A percentile compares a stretch with the other conserved stretches of the same genome.
These are phyloP conservation scores for Oryza longistaminata DNA, from an alignment of 176 grass and related monocot genomes.

Conservation along the genomic window DNA sequence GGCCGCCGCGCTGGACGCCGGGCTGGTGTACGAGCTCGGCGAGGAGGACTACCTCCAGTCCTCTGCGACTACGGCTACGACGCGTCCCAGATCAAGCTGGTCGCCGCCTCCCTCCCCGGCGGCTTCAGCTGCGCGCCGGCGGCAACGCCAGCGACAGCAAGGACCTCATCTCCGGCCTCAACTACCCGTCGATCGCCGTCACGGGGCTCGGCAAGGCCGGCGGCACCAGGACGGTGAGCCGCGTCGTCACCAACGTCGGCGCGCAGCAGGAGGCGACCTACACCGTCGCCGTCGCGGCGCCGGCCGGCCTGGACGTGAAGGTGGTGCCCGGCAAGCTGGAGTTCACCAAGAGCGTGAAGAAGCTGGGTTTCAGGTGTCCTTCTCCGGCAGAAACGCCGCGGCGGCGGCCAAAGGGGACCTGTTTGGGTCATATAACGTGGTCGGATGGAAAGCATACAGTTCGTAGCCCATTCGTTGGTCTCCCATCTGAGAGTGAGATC, in stretches of 20 bases:
- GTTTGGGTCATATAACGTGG: slow-evolving; percentile 74
- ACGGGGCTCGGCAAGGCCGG: slow-evolving; percentile 26
- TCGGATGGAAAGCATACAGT: slow-evolving; percentile 79
- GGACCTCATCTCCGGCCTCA: slow-evolving; percentile 78
- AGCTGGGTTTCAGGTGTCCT: slow-evolving; percentile 63
- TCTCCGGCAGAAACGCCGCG: slow-evolving; percentile 31
- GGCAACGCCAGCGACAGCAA: slow-evolving; percentile 51
- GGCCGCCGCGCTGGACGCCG: slow-evolving; percentile 57
- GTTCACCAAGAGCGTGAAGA: slow-evolving; percentile 54
- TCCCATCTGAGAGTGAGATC: slow-evolving; percentile 22
- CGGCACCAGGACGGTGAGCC: slow-evolving; percentile 34
- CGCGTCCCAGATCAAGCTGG: slow-evolving; percentile 52
- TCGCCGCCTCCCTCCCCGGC: slow-evolving; percentile 43
- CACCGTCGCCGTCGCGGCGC: slow-evolving; percentile 43
- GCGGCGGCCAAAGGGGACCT: slow-evolving; percentile 34
- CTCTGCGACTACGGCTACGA: slow-evolving; percentile 89
- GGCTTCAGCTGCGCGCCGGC: slow-evolving; percentile 54
- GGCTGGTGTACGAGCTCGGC: slow-evolving; percentile 69
- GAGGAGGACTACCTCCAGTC: slow-evolving; percentile 59
- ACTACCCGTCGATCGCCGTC: slow-evolving; percentile 82
- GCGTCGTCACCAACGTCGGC: slow-evolving; percentile 68
- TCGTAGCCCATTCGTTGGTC: slow-evolving; percentile 68
- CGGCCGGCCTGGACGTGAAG: slow-evolving; percentile 56
- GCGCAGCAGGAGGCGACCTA: slow-evolving; percentile 50
- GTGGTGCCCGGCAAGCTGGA: slow-evolving; percentile 68